Evolutionary conservation across 2,329 filamentous ascomycete species (phyloP), one percentile per base, ranked within the genome.

Genomic region (Paecilomyces dactylethromorphus): DNA sequence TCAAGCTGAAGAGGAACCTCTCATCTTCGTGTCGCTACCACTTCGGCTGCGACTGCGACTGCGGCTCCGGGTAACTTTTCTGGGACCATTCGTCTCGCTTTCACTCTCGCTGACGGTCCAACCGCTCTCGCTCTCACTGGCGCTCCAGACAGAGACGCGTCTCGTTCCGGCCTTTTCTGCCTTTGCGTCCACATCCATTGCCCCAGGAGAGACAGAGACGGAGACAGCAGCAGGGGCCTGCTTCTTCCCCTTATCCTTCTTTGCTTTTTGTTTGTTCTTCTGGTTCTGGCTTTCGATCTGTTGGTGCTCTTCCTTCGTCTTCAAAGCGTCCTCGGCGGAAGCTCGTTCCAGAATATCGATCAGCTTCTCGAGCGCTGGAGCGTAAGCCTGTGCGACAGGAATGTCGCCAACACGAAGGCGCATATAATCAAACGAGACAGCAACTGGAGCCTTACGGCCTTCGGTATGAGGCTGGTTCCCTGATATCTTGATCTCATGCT

Each of bases 341-440:
- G 63, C 58, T 31, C 75, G 73, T 56, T 78, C 77, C 50, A 69
- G 57, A 33, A 72, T 62, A n/a, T 75, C 74, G 60, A 84, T 78
- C 57, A 86, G 70, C 65, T 78, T 79, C 59, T 82, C 78, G 56
- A 87, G 64, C 10, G 82, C 83, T 0, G 82, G 82, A 13, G 81
- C 81, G 66, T 82, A 84, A 26, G 80, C 79, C 65, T 86, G 81
- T 60, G 86, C 73, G 62, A 82, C 70, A 22, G 79, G 76, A 49
- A 87, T 82, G 60, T 87, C 84, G 15, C 81, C 78, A 13, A 87
- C 78, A 64, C 80, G 81, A 61, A 87, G 76, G 3, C 82, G 78
- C 84, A 88, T 87, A 61, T 85, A 84, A 68, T 88, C 85, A 64
- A 87, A 87, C 0, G 84, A 83, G 12, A 85, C 77, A 22, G 79